phyloP scores from a whole-genome alignment of 129 eudicot species.

The Kitagawia praeruptora region DNA sequence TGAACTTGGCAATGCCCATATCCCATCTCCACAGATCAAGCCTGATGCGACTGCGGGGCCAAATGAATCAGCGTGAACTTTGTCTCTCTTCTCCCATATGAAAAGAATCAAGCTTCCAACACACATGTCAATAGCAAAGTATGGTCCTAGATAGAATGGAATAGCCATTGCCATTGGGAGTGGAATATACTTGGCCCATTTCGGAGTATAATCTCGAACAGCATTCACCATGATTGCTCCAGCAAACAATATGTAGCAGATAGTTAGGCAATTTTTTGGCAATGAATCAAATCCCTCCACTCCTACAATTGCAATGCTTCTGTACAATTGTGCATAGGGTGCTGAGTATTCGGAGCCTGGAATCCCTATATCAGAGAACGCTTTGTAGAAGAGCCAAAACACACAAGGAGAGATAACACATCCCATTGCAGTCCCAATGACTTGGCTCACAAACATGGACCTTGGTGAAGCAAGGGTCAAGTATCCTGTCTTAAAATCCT shows the following conservation, averaged over 20 bases:
- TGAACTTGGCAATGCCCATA: slow-evolving; percentile 10
- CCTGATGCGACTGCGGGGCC: slow-evolving; percentile 8
- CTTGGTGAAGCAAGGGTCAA: slow-evolving; percentile 11
- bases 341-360: not conserved
- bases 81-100: slow-evolving; percentile 1
- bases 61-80: slow-evolving; percentile 10
- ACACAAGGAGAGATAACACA: slow-evolving; percentile 9
- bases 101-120: slow-evolving; percentile 10
- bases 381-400: slow-evolving; percentile 12
- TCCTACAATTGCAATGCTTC: slow-evolving; percentile 9
- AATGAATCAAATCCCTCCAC: slow-evolving; percentile 11
- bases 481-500: slow-evolving; percentile 12
- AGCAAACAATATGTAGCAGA: slow-evolving; percentile 5
- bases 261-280: not conserved
- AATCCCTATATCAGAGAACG: not conserved
- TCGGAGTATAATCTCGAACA: not conserved
- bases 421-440: slow-evolving; percentile 9
- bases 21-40: slow-evolving; percentile 11
- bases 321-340: not conserved
- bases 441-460: slow-evolving; percentile 14
- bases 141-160: slow-evolving; percentile 3
- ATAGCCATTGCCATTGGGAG: slow-evolving; percentile 12
- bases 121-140: slow-evolving; percentile 8
- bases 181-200: slow-evolving; percentile 1
- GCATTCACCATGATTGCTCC: not conserved